These are phyloP conservation scores for Alloteropsis angusta DNA, from an alignment of 202 grass and related monocot species.

Conservation along the genomic window DNA sequence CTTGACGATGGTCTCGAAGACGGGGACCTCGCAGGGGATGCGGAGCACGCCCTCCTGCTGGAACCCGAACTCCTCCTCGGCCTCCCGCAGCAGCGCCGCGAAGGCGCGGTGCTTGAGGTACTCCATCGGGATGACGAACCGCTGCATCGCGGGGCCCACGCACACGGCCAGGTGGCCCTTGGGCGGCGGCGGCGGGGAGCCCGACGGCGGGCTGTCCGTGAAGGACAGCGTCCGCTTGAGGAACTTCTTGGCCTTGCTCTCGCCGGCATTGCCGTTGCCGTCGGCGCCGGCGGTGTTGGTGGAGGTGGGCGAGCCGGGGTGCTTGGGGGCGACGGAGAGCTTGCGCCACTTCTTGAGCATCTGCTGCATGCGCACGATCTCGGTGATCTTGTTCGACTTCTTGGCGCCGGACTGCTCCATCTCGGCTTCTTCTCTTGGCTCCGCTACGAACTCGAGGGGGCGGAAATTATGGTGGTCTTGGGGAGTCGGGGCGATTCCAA, in stretches of 20 bases:
- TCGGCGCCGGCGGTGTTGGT: not conserved
- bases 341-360: slow-evolving; percentile 98
- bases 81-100: slow-evolving; percentile 63
- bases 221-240: slow-evolving; percentile 83
- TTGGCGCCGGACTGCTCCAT: slow-evolving; percentile 54
- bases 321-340: slow-evolving; percentile 59
- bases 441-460: not conserved
- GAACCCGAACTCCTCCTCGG: slow-evolving; percentile 96
- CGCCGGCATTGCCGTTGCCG: slow-evolving; percentile 4
- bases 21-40: slow-evolving; percentile 75
- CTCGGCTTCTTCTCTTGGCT: not conserved
- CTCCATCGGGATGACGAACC: slow-evolving; percentile 88
- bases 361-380: slow-evolving; percentile 75
- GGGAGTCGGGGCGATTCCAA: not conserved
- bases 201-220: slow-evolving; percentile 32
- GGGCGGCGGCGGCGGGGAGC: slow-evolving; percentile 32
- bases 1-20: slow-evolving; percentile 65
- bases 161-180: slow-evolving; percentile 82
- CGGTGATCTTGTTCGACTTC: slow-evolving; percentile 93
- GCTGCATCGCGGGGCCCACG: slow-evolving; percentile 59
- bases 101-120: slow-evolving; percentile 74
- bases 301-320: not conserved
- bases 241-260: slow-evolving; percentile 88
- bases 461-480: not conserved
- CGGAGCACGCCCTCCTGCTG: slow-evolving; percentile 84